Base-by-base conservation (phyloP, 2,329 filamentous ascomycete genomes). In the Nothopassalora personata region DNA sequence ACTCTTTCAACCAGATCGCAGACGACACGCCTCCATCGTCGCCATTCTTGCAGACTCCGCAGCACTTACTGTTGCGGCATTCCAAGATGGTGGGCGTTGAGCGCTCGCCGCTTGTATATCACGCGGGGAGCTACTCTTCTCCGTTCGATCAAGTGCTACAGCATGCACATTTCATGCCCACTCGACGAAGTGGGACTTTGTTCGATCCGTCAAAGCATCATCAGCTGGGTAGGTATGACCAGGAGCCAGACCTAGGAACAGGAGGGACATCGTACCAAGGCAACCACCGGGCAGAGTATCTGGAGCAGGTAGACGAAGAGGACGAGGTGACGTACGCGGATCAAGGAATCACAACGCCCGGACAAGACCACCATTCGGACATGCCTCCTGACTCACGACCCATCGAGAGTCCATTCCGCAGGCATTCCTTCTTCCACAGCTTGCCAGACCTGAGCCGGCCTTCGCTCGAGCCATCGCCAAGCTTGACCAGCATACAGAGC, bases 141-240 rank as follows among this genome's bases (percentile, higher is more conserved):
- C 58, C 60, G 6, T 51, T 60, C 57, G 62, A 66, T 48, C 51
- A 63, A 30, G 51, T 49, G 13, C 43, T 56, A 54, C 27, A 58
- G 49, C 43, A 39, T 50, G 47, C 57, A 33, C 30, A 39, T 57
- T 57, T 57, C 49, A 57, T 36, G 55, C 30, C 53, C 30, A 53
- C 59, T 52, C 54, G 46, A 45, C 33, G 43, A 36, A 57, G 55
- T 47, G 54, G 57, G 27, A 64, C 52, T 60, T 51, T 48, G 56
- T 58, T 60, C 28, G 39, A 60, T 62, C 60, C 58, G 66, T 62
- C 74, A 69, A 71, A 76, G 72, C 77, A 81, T 81, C 78, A 80
- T 75, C 75, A 73, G 66, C 34, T 60, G 69, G 79, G 79, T 81
- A 77, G 77, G 79, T 81, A 80, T 79, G 64, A 54, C 48, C 28